phyloP scores from a whole-genome alignment of 805 yeast species.

The Suhomyces sp. region DNA sequence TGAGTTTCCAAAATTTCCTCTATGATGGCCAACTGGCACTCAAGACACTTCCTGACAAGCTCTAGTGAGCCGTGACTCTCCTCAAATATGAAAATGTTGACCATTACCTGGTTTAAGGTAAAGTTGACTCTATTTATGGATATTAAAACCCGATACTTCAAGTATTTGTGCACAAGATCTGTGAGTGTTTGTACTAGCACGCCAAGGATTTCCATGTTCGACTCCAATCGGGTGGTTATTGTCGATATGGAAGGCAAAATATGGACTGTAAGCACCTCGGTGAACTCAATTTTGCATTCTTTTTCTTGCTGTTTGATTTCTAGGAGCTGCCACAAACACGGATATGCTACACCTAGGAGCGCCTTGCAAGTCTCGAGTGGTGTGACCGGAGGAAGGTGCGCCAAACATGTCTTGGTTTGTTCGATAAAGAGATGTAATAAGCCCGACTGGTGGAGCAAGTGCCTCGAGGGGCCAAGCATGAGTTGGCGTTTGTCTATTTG shows the following conservation, averaged over 20 bases:
- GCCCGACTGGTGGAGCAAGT: constrained; percentile 22
- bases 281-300: not conserved
- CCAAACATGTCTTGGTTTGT: constrained; percentile 21
- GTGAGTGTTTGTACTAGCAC: constrained; percentile 18
- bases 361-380: constrained; percentile 18
- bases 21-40: constrained; percentile 22
- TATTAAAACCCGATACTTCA: constrained; percentile 17
- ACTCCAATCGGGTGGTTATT: constrained; percentile 11
- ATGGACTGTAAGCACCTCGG: constrained; percentile 23
- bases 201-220: constrained; percentile 9
- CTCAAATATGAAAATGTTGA: constrained; percentile 28
- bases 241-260: constrained; percentile 21
- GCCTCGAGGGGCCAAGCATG: not conserved
- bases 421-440: constrained; percentile 25
- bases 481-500: not conserved
- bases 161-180: constrained; percentile 2
- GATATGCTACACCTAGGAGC: constrained; percentile 23
- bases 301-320: constrained; percentile 3
- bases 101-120: constrained; percentile 28
- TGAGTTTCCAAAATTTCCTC: constrained; percentile 9
- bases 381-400: constrained; percentile 29
- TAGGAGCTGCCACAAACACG: constrained; percentile 13
- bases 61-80: constrained; percentile 12
- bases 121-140: constrained; percentile 28
- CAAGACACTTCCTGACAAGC: constrained; percentile 17